These are phyloP conservation scores for Artemisia tridentata DNA, from an alignment of 129 eudicot species.

Conservation along the genomic window DNA sequence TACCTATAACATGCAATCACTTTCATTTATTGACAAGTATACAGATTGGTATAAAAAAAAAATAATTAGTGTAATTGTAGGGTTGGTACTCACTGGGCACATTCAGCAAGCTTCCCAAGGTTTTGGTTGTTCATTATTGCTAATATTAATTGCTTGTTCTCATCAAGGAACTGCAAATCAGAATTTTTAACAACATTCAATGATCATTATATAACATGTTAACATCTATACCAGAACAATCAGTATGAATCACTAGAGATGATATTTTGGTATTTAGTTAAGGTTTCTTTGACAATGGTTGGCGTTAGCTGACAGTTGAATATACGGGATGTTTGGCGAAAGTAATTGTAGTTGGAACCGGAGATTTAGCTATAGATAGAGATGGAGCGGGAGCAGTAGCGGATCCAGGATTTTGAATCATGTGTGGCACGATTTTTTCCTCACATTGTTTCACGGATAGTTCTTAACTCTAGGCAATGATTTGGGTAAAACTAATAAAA, in stretches of 20 bases:
- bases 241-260: background rate
- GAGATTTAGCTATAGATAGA: too few relatives aligned
- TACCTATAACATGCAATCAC: slow-evolving; percentile 47
- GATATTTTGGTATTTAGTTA: background rate
- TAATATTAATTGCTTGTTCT: slow-evolving; percentile 83
- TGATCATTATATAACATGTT: slow-evolving; percentile 19
- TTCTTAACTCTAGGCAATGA: too few relatives aligned
- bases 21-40: background rate
- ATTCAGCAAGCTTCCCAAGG: slow-evolving; percentile 91
- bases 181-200: slow-evolving; percentile 9
- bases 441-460: too few relatives aligned
- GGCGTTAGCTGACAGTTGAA: too few relatives aligned
- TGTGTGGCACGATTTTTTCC: too few relatives aligned
- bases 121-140: slow-evolving; percentile 90
- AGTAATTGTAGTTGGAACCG: too few relatives aligned
- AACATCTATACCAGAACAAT: background rate
- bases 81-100: slow-evolving; percentile 80
- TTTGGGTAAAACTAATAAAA: too few relatives aligned
- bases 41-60: background rate
- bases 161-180: slow-evolving; percentile 75
- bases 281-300: too few relatives aligned
- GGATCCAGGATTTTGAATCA: too few relatives aligned
- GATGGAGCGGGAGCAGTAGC: too few relatives aligned
- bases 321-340: too few relatives aligned
- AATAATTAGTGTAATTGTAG: background rate